Base-by-base conservation (phyloP, 2,329 filamentous ascomycete genomes). In the Talaromyces marneffei region DNA sequence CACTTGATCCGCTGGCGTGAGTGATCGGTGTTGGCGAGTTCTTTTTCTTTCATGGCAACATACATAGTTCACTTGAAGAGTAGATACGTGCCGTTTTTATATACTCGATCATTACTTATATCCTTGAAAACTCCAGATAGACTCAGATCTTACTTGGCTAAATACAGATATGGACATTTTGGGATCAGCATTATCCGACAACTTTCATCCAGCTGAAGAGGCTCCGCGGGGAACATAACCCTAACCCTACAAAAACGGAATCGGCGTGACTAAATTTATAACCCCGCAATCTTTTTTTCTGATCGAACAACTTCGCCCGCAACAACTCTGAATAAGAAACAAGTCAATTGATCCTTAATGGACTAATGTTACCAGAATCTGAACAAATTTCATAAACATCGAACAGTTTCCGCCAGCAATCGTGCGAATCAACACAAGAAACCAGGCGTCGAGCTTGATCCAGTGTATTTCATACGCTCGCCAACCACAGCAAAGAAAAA, bases 1-100 rank as follows among this genome's bases (percentile, higher is more conserved):
- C 57, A 59, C 57, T 53, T 48, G 37, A 52, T 52, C 57, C 53
- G 46, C 57, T 59, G 57, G 35, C 57, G 42, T 59, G 33, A 53
- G 33, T 53, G 46, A 59, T 52, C 42, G 46, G 57, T 59, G 57
- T 59, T 59, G 37, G 29, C 42, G 40, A 57, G 39, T 57, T 57
- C 29, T 58, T 12, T 16, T 58, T 40, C 29, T 29, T 42, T 59
- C 46, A 50, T 53, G 57, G 53, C 40, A 59, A 42, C 57, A 59
- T 53, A 53, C 46, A 59, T 59, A 59, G 23, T 31, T 53, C 16
- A 7, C 16, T 14, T 52, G 27, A 39, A 40, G 40, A 54, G 20
- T 54, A 39, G 35, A 37, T 39, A 39, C 23, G 14, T 42, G 10
- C n/a, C 8, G 9, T 20, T 33, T 31, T 33, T 2, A 18, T n/a